phyloP scores from a whole-genome alignment of 257 asterid genomes.

The Solanum clarkiae region DNA sequence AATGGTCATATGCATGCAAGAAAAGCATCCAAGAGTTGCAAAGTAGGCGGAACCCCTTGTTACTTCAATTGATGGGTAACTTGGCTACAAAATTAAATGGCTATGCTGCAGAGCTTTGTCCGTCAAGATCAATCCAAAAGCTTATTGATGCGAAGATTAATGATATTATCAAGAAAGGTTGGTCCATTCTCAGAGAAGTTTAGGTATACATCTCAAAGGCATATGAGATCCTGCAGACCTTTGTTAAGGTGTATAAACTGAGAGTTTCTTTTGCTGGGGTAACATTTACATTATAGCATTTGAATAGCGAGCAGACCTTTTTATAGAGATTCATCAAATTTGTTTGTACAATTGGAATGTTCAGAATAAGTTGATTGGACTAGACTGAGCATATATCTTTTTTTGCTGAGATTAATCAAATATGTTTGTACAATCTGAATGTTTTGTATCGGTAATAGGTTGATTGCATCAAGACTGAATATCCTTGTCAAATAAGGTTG shows the following conservation, averaged over 20 bases:
- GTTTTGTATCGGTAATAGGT: not conserved
- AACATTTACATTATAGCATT: not conserved
- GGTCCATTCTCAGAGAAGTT: slow-evolving; percentile 81
- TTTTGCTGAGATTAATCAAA: not conserved
- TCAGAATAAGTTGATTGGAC: not conserved
- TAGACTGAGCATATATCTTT: not conserved
- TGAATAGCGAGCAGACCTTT: not conserved
- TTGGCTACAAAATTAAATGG: slow-evolving; percentile 80
- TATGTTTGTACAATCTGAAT: not conserved
- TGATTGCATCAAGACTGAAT: not conserved
- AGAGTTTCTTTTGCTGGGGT: not conserved
- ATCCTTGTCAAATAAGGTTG: not conserved
- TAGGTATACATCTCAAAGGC: slow-evolving; percentile 12
- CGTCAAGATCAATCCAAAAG: slow-evolving; percentile 42
- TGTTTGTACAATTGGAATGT: not conserved
- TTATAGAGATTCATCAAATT: not conserved
- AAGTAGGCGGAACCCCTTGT: slow-evolving; percentile 53
- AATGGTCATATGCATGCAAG: not conserved
- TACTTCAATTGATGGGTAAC: slow-evolving; percentile 86
- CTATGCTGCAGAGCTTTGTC: slow-evolving; percentile 91
- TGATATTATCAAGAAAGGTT: slow-evolving; percentile 67
- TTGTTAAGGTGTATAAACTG: not conserved
- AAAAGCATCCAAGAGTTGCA: not conserved
- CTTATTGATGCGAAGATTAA: slow-evolving; percentile 61
- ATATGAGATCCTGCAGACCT: not conserved